Base-by-base conservation (phyloP, 2,329 filamentous ascomycete species). In the Thelonectria discophora region DNA sequence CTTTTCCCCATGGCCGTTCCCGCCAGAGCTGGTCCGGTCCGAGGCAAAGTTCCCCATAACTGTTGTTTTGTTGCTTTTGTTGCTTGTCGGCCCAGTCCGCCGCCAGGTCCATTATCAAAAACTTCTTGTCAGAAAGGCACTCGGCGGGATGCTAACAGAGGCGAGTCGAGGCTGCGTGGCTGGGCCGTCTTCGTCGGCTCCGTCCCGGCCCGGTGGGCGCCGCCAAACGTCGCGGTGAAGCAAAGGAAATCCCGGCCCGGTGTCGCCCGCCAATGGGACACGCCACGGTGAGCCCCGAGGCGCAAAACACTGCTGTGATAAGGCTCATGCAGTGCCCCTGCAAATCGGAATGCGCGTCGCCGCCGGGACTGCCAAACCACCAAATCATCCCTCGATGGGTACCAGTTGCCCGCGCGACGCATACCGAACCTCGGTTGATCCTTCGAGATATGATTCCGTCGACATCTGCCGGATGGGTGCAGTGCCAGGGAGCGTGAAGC, bases 401-500 rank as follows among this genome's bases (percentile, higher is more conserved):
- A 78, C 71, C 27, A 77, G 71, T 32, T 74, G 63, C 45, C 68
- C 69, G 18, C 71, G 71, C 37, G 58, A 60, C 18, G 67, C 46
- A 45, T 72, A 72, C 5, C 69, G 67, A 48, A 74, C 58, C 37
- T 76, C 75, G 45, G 68, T 54, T 52, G 66, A 64, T 42, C 67
- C 66, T 18, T 72, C 70, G 30, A 60, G 51, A 40, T 52, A 56
- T 5, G 68, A 52, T 39, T 64, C 65, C 48, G 64, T n/a, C 58
- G 68, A 51, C 55, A 69, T 21, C 42, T 65, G 59, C 62, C 74
- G 69, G 79, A 85, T 86, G 52, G 74, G 49, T 15, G 66, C 62
- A 55, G 76, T 73, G 52, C 80, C 78, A 13, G 82, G 79, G 32
- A 89, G 77, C 24, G 69, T 76, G 69, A 87, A 88, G 4, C 87